phyloP scores from a whole-genome alignment of 163 green algal genomes.

The Prototheca stagnorum region DNA sequence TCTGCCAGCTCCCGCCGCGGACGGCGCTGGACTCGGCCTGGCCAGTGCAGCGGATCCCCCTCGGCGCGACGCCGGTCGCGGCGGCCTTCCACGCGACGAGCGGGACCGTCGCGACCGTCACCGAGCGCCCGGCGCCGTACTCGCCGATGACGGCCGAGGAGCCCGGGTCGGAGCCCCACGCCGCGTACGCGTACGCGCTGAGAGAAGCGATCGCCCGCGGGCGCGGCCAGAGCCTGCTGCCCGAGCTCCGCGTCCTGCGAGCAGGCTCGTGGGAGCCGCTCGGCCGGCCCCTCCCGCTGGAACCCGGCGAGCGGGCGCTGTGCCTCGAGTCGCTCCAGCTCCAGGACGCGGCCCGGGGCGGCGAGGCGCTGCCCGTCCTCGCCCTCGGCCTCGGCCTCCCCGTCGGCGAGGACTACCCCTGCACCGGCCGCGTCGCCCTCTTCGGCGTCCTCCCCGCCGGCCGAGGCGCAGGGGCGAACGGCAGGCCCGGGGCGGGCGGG shows the following conservation, averaged over 20 bases:
- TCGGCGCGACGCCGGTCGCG: constrained; percentile 45
- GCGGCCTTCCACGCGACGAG: constrained; percentile 45
- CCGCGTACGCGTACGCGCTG: constrained; percentile 47
- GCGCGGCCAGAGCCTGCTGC: constrained; percentile 12
- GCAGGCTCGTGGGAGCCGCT: constrained; percentile 20
- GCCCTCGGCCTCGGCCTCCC: constrained; percentile 27
- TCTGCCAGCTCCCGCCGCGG: constrained; percentile 52
- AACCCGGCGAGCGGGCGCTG: constrained; percentile 41
- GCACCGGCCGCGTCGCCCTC: constrained; percentile 56
- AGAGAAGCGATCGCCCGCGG: constrained; percentile 30
- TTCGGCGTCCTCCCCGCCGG: constrained; percentile 25
- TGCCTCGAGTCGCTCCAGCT: constrained; percentile 31
- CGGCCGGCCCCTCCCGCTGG: no score
- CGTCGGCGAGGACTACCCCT: constrained; percentile 70
- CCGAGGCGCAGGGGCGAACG: constrained; percentile 1
- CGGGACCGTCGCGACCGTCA: no score
- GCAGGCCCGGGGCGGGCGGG: neutral
- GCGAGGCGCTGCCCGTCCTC: constrained; percentile 25
- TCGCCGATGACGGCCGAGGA: constrained; percentile 37
- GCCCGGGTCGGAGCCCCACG: constrained; percentile 39
- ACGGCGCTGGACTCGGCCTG: constrained; percentile 49
- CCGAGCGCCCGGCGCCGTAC: no score
- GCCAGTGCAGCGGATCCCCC: constrained; percentile 41
- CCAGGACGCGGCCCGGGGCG: constrained; percentile 22
- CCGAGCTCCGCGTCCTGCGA: constrained; percentile 32